A percentile compares a stretch with the other conserved stretches of the same genome.
Evolutionary conservation across 257 asterid species (phyloP).

Genomic region (Penstemon eatonii): DNA sequence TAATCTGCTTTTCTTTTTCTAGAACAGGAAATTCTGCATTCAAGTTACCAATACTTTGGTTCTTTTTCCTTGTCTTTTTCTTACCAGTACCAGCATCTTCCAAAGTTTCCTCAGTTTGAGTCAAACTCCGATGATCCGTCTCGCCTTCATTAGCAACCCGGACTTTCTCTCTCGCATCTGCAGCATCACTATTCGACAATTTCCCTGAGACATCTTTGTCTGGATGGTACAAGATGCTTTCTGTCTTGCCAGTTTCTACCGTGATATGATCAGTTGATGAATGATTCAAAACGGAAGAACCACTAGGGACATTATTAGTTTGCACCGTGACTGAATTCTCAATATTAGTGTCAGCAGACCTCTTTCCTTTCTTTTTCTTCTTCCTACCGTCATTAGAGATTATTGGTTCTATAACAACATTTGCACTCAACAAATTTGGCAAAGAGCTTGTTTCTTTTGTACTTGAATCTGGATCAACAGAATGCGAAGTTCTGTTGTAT

Average conservation of each 20-base stretch:
- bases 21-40: conserved; percentile 24
- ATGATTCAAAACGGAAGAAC: conserved; percentile 23
- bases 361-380: conserved; percentile 29
- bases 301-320: conserved; percentile 24
- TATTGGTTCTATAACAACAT: conserved; percentile 26
- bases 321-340: conserved; percentile 34
- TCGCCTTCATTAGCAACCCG: conserved; percentile 21
- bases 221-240: conserved; percentile 19
- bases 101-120: conserved; percentile 22
- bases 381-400: conserved; percentile 14
- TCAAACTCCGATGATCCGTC: conserved; percentile 23
- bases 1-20: conserved; percentile 34
- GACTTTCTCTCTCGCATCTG: conserved; percentile 26
- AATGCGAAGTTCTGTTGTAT: conserved; percentile 23
- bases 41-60: conserved; percentile 17
- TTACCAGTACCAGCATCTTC: conserved; percentile 21
- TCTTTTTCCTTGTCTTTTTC: conserved; percentile 1
- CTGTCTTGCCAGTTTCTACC: conserved; percentile 30
- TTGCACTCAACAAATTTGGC: conserved; percentile 16
- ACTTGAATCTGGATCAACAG: conserved; percentile 25
- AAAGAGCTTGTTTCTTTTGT: conserved; percentile 10
- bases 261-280: conserved; percentile 24
- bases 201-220: conserved; percentile 27
- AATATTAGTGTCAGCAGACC: conserved; percentile 30
- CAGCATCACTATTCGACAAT: conserved; percentile 29